Evolutionary conservation across 2,329 filamentous ascomycete species (phyloP), one percentile per base, ranked within the genome.

Genomic region (Xylogone sp.): DNA sequence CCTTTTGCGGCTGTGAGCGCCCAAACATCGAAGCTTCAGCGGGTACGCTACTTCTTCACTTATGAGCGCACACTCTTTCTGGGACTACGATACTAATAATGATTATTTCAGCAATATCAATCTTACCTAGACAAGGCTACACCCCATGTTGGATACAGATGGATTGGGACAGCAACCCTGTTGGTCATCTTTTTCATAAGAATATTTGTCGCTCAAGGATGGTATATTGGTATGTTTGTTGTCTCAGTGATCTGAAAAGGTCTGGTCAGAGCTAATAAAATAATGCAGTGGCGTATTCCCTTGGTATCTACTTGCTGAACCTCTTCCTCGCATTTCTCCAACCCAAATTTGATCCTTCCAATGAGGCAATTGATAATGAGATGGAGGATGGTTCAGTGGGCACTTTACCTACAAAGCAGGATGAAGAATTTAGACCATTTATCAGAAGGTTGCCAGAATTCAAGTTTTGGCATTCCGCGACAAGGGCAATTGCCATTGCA

Each of bases 391-490:
- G 94, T 55, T 81, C 90, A 16, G 83, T 84, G 22, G 86, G 87
- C 49, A 83, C 83, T 21, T 83, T 99, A 43, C 94, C 94, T 21
- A 97, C 91, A 52, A 97, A 96, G 76, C 86, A 90, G 63, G 93
- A 97, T 67, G 92, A 99, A 67, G 94, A 99, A 75, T 99, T 99
- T 78, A 85, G 91, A 58, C 94, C 94, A 3, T 99, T 99, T 68
- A 97, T 99, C 69, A 84, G 94, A 66, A 83, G 94, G 54, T 83
- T 99, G 21, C 94, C 94, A 51, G 94, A 99, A 74, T 99, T 99
- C 82, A 99, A 99, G 81, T 99, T 99, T 79, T 99, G 94, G 94
- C 90, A 97, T 75, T 88, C 89, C 65, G 91, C 93, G 49, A 97
- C 93, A 51, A 84, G 91, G 66, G 93, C 93, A 50, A 82, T 97